Base-by-base conservation (phyloP, 306 rosid species). In the Castanea crenata region DNA sequence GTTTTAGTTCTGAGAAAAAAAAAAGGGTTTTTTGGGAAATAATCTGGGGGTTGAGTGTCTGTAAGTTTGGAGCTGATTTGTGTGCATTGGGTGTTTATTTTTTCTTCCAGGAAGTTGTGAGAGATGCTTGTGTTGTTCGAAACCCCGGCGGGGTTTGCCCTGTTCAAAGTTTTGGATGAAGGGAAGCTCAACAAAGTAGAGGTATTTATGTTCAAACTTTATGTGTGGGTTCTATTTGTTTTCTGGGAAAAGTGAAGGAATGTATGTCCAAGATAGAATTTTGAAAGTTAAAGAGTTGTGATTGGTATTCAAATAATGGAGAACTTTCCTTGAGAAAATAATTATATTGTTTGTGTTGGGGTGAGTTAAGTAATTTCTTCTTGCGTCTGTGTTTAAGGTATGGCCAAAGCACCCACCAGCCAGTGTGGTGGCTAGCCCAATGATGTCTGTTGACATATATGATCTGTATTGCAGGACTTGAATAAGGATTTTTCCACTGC, bases 111-210 rank as follows among this genome's bases (percentile, higher is more conserved):
- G 76, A 76, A 79, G 64, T 56, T 18, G 27, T 1, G 27, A 4
- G 86, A 78, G 74, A 94, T 94, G 98, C 92, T 92, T 23, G 87
- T 92, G 16, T 68, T 94, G 76, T 94, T 89, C 12, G 97, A 94
- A 74, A 92, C 95, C 0, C 89, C 93, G 9, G 98, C 91, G 31
- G 98, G 98, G 5, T 92, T 90, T 72, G 91, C 95, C 81, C 88
- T 94, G 10, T 92, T 94, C 69, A 90, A 90, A 84, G 96, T 94
- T 23, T 77, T 92, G 67, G 87, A 92, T 76, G 97, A 93, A 85
- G 97, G 93, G 49, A 94, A 90, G 75, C 92, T 94, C 61, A 78
- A 88, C 8, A 89, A 90, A 83, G 96, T 89, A 15, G 97, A 94
- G 91, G 98, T 93, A 83, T 19, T 12, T 38, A 44, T 51, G 41